phyloP scores from a whole-genome alignment of 305 asterid species.

The Fraxinus velutina region DNA sequence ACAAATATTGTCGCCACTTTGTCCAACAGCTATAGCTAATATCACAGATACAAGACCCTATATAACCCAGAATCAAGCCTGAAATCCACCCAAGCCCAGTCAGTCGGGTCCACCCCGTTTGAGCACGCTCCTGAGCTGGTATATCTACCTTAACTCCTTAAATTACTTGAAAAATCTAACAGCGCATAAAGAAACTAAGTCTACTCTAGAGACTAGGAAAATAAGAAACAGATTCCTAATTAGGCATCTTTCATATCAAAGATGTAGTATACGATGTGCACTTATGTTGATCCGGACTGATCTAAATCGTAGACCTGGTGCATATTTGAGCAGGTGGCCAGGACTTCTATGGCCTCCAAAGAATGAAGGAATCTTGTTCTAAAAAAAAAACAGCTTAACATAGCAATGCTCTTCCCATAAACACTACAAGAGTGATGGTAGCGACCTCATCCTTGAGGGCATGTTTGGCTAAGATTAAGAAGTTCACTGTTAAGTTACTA shows the following conservation, averaged over 20 bases:
- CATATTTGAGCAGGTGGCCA: neutral
- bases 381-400: neutral
- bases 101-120: neutral
- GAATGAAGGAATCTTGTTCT: neutral
- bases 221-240: neutral
- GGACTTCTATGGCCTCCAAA: neutral
- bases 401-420: neutral
- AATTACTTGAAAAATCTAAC: neutral
- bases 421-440: neutral
- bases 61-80: neutral
- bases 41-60: neutral
- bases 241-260: neutral
- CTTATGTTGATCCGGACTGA: neutral
- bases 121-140: neutral
- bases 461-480: neutral
- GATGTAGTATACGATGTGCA: neutral
- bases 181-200: neutral
- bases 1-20: neutral
- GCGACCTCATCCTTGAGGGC: neutral
- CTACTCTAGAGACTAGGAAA: neutral
- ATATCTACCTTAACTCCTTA: neutral
- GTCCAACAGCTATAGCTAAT: neutral
- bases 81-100: neutral
- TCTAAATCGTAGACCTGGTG: neutral
- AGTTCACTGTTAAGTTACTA: neutral